Evolutionary conservation across 768 basidiomycete genomes (phyloP), one percentile per base, ranked within the genome.

Genomic region (Lactarius evosmus): DNA sequence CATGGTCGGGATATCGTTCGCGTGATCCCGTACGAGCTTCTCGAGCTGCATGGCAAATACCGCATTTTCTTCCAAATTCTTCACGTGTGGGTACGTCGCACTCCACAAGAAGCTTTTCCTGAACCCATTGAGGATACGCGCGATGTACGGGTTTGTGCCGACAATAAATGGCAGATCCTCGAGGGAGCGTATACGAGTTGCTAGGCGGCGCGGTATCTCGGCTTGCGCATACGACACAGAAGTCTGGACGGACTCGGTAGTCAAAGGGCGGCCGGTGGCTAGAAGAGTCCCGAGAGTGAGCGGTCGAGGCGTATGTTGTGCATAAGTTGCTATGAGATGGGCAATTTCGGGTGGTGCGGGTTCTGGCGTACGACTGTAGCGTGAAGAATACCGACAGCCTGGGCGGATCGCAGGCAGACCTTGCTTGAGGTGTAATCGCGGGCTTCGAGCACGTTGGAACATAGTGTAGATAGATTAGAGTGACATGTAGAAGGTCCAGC

Each of bases 1-100:
- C 83, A 95, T 84, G 16, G 88, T 89, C 1, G 93, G 93, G 56
- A 95, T 91, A 72, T 95, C 94, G 74, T 95, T 88, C 1, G 88
- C 82, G 72, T 95, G 93, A 58, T 81, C 79, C 63, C 84, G 83
- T 4, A 95, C 92, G 22, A 95, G 75, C 38, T 80, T 78, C 49
- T 85, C 83, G n/a, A 95, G 78, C 65, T 85, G 79, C 56, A 82
- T 79, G 0, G 87, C 83, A 68, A 95, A 93, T 17, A 74, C 72
- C 5, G 78, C 78, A 67, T 95, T 95, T 65, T 91, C 86, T 59
- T 84, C 80, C 29, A 91, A 77, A 22, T 80, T 86, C 33, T 76
- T 82, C 59, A 93, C 83, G 1, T 79, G 76, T 7, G 86, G 84
- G 70, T 90, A 84, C 25, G 79, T 85, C 19, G 88, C 86, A 40